Base-by-base conservation (phyloP, 2,329 filamentous ascomycete genomes). In the Trichoderma harzianum region DNA sequence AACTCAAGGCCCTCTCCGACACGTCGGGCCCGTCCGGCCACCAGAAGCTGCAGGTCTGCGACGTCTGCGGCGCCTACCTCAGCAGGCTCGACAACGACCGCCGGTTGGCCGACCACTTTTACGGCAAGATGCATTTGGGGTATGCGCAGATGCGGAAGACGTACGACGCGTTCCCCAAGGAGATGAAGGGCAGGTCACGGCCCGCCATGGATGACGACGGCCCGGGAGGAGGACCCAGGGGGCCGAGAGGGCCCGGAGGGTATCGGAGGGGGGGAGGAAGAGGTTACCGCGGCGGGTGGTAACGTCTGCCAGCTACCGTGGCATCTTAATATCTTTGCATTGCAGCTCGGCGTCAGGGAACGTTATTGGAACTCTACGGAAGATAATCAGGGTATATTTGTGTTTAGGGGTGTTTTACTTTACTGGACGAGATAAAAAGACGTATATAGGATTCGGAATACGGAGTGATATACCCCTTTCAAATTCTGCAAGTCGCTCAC, bases 121-220 rank as follows among this genome's bases (percentile, higher is more conserved):
- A 98, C 82, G 96, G 96, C 26, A 99, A 99, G 86, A 99, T 99
- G 96, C 96, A 99, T 79, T 84, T 99, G 71, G 96, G 96, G 0
- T 99, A 98, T 80, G 96, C 96, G 18, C 93, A 97, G 83, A 99
- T 99, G 96, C 90, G 96, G 77, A 97, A 96, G 86, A 96, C 94
- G 3, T 94, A 90, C 78, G 94, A 97, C 70, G 85, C 88, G n/a
- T 90, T 99, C 74, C 92, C 92, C 66, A 94, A 94, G 82, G 94
- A 98, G 79, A 86, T 97, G 82, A 93, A 94, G 79, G 91, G 91
- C 2, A 86, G 93, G 32, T 85, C 87, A 62, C 88, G 89, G 53
- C 90, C 89, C 21, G 83, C 85, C 24, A 86, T 89, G 76, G 85
- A 88, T 69, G 86, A 83, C 11, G 79, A 86, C 73, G 83, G 83